A percentile compares a stretch with the other conserved stretches of the same genome.
phyloP scores from a whole-genome alignment of 768 basidiomycete genomes.

The Tylopilus sp. region DNA sequence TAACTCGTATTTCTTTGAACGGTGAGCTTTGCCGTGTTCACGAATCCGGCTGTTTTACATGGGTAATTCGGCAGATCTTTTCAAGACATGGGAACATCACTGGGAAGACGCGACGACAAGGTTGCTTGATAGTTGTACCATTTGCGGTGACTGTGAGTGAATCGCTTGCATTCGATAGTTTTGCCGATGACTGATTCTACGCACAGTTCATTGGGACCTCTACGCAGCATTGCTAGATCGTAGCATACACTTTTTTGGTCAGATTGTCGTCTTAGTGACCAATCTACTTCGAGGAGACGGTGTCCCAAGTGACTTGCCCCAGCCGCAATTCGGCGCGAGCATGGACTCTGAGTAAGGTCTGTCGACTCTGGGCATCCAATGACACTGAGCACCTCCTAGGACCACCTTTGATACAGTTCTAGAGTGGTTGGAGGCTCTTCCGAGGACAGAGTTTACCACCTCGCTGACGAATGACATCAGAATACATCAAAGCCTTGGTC shows the following conservation, averaged over 20 bases:
- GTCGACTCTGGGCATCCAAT: neutral
- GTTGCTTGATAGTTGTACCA: constrained; percentile 23
- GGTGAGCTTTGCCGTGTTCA: constrained; percentile 41
- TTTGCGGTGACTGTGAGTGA: constrained; percentile 47
- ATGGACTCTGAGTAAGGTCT: constrained; percentile 41
- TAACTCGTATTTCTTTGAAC: constrained; percentile 42
- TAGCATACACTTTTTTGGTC: constrained; percentile 40
- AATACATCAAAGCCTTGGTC: constrained; percentile 25
- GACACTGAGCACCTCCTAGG: constrained; percentile 13
- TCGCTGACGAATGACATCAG: constrained; percentile 23
- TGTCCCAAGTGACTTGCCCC: constrained; percentile 29
- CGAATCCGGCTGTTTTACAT: neutral
- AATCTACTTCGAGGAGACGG: constrained; percentile 29
- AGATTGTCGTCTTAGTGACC: constrained; percentile 28
- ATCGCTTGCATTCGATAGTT: neutral
- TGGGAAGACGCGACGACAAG: constrained; percentile 22
- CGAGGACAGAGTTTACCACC: constrained; percentile 10
- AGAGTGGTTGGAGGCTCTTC: constrained; percentile 24
- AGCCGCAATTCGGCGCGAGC: constrained; percentile 31
- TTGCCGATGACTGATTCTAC: constrained; percentile 1
- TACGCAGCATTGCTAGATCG: constrained; percentile 45
- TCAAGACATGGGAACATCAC: constrained; percentile 18
- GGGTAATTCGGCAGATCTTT: constrained; percentile 20
- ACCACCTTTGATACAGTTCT: constrained; percentile 24
- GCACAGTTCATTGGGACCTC: constrained; percentile 55